Base-by-base conservation (phyloP, 1,139 yeast species). In the Candida glucosophila region DNA sequence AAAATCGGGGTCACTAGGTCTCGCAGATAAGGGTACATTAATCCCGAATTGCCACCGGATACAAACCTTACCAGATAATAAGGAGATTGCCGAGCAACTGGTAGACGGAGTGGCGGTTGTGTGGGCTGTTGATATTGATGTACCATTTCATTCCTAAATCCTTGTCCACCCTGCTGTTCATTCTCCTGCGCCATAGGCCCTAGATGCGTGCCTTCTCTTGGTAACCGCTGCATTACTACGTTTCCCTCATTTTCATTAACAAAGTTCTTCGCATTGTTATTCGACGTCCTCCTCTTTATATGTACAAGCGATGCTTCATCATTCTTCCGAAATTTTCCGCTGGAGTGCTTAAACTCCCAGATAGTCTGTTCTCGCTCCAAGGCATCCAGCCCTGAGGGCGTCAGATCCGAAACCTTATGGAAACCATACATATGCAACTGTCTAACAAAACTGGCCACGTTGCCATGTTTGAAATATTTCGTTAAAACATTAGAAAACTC, bases 371-470 rank as follows among this genome's bases (percentile, higher is more conserved):
- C 36, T 17, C 41, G 45, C 22, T 42, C 43, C n/a, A n/a, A n/a
- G n/a, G n/a, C n/a, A n/a, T n/a, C n/a, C n/a, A n/a, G n/a, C n/a
- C n/a, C n/a, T 31, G 39, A 38, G 33, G 50, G 57, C 33, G 52
- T 53, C 24, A 52, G 48, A 29, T 60, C 67, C 40, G 60, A 63
- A 11, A 78, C 83, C 48, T 79, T 79, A 45, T 79, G 88, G 49
- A 78, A 78, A 6, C 85, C 90, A 44, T 79, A 79, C 83, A 79
- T 79, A 50, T 79, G 80, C 32, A 79, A 46, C 42, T 79, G 90
- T 29, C 90, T 65, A 15, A 79, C 81, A 48, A 79, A 79, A n/a
- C 82, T 73, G 1, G 88, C 82, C 27, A 78, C 77, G 43, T 79
- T 79, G 21, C 83, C 77, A 47, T 79, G 90, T 44, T 79, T 79